These are phyloP conservation scores for Sugiyamaella japonica DNA, from an alignment of 1,139 yeast species.

Conservation along the genomic window DNA sequence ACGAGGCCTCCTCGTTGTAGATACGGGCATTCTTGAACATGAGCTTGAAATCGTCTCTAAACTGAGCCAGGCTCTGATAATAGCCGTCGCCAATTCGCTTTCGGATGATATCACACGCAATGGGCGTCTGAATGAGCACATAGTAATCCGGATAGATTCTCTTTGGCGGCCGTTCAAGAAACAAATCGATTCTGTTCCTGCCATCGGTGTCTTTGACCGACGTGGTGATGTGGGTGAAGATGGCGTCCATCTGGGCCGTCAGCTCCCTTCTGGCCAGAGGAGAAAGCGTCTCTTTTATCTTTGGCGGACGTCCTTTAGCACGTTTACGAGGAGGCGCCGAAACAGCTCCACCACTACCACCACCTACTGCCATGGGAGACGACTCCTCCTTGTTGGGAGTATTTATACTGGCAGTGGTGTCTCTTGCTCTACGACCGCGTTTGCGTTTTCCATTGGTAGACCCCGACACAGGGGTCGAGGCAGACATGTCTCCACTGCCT, in stretches of 20 bases:
- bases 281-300: slow-evolving; percentile 46
- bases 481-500: background rate
- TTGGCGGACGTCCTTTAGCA: slow-evolving; percentile 44
- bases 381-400: slow-evolving; percentile 39
- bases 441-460: slow-evolving; percentile 25
- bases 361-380: slow-evolving; percentile 36
- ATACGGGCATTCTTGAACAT: slow-evolving; percentile 82
- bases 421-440: slow-evolving; percentile 24
- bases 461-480: slow-evolving; percentile 7
- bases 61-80: slow-evolving; percentile 58
- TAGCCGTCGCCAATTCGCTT: slow-evolving; percentile 56
- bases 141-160: slow-evolving; percentile 85
- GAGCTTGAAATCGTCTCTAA: slow-evolving; percentile 68
- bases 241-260: slow-evolving; percentile 23
- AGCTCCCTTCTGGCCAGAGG: slow-evolving; percentile 31
- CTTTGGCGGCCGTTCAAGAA: slow-evolving; percentile 66
- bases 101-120: slow-evolving; percentile 68
- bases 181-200: slow-evolving; percentile 51
- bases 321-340: slow-evolving; percentile 33
- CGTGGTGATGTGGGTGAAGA: slow-evolving; percentile 18
- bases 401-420: slow-evolving; percentile 31
- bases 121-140: slow-evolving; percentile 73
- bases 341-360: background rate
- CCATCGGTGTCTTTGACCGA: slow-evolving; percentile 32
- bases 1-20: slow-evolving; percentile 87